phyloP scores from a whole-genome alignment of 257 asterid genomes.

The Prunella vulgaris region DNA sequence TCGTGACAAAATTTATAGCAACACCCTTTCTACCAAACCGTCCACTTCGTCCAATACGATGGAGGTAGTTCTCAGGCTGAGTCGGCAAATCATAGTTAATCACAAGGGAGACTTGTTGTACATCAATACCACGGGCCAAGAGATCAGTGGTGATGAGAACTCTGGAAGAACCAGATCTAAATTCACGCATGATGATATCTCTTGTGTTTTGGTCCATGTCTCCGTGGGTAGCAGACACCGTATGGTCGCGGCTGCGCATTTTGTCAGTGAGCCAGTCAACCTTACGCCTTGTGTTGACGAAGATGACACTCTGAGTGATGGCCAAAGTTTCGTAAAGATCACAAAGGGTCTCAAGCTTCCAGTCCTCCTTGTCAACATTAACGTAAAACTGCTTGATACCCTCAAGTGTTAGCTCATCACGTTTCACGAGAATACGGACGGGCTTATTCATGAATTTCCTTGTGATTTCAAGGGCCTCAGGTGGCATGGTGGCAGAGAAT shows the following conservation, averaged over 20 bases:
- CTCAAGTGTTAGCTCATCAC: conserved; percentile 61
- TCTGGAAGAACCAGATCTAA: conserved; percentile 64
- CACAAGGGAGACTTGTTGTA: conserved; percentile 78
- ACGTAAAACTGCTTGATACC: conserved; percentile 57
- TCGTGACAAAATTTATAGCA: conserved; percentile 79
- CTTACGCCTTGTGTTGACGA: conserved; percentile 54
- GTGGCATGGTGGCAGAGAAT: conserved; percentile 66
- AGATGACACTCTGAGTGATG: conserved; percentile 57
- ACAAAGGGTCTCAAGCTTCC: conserved; percentile 56
- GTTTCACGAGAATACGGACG: conserved; percentile 52
- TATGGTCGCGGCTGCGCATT: conserved; percentile 54
- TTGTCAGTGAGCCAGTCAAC: conserved; percentile 61
- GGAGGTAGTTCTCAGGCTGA: conserved; percentile 83
- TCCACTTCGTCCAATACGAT: conserved; percentile 85
- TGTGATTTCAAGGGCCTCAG: conserved; percentile 62
- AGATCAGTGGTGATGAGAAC: conserved; percentile 82
- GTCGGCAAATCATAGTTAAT: conserved; percentile 77
- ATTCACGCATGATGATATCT: conserved; percentile 56
- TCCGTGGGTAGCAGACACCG: conserved; percentile 54
- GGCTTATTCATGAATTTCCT: conserved; percentile 56
- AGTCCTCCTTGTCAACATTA: conserved; percentile 44
- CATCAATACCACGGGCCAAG: conserved; percentile 80
- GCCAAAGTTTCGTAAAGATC: conserved; percentile 59
- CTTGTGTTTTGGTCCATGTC: conserved; percentile 64
- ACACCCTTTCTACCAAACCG: conserved; percentile 86